Conservation (phyloP, 164 flowering plant species). For the Annona squamosa region DNA sequence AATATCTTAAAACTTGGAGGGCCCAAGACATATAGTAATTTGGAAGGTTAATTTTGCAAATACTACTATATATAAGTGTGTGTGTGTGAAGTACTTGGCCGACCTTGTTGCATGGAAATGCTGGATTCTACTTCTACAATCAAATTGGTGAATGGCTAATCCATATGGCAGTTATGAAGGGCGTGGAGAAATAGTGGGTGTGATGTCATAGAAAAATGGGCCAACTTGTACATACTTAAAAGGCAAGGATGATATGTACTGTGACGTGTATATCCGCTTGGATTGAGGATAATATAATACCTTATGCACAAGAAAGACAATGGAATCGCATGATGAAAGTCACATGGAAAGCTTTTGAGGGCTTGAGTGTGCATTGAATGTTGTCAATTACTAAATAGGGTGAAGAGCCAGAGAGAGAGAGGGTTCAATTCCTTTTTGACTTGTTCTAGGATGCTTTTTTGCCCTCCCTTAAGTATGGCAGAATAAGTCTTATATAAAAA, state of each 20-base stretch:
- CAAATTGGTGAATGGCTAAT: too few relatives aligned
- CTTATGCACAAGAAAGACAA: neutral
- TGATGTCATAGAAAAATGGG: neutral
- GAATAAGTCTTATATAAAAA: too few relatives aligned
- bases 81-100: too few relatives aligned
- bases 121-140: too few relatives aligned
- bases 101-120: too few relatives aligned
- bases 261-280: neutral
- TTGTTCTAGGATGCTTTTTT: neutral
- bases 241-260: neutral
- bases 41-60: too few relatives aligned
- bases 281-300: neutral
- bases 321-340: neutral
- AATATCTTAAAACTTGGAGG: too few relatives aligned
- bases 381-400: neutral
- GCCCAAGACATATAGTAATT: too few relatives aligned
- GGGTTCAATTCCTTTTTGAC: neutral
- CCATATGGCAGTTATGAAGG: too few relatives aligned
- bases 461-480: neutral
- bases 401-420: neutral
- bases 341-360: neutral
- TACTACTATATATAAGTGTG: too few relatives aligned
- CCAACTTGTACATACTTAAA: neutral
- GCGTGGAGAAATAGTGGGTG: neutral
- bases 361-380: neutral